phyloP scores from a whole-genome alignment of 768 basidiomycete genomes.

The Termitomyces sp. region DNA sequence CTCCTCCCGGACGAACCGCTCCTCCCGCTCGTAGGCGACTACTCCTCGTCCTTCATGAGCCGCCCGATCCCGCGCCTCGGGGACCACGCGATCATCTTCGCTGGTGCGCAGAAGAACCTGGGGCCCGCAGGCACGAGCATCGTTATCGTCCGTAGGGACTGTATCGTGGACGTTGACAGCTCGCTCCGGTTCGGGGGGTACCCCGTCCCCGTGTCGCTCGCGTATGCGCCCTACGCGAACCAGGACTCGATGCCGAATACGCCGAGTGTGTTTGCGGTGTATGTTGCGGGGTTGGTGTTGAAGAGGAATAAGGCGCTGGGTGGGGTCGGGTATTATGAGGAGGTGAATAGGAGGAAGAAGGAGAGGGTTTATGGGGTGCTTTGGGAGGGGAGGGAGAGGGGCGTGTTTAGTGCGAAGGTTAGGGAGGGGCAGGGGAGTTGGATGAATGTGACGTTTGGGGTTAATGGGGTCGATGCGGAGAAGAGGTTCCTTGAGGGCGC shows the following conservation, averaged over 20 bases:
- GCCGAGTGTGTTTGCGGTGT: conserved; percentile 88
- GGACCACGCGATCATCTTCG: conserved; percentile 92
- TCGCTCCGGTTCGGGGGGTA: conserved; percentile 70
- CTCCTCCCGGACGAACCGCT: conserved; percentile 55
- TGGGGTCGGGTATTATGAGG: conserved; percentile 64
- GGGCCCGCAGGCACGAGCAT: conserved; percentile 93
- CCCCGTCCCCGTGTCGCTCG: conserved; percentile 74
- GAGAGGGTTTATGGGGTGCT: conserved; percentile 74
- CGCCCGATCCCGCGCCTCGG: conserved; percentile 85
- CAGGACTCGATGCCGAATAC: conserved; percentile 86
- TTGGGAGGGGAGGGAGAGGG: conserved; percentile 66
- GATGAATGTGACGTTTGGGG: conserved; percentile 94
- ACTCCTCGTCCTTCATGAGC: conserved; percentile 96
- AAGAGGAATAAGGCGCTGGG: conserved; percentile 64
- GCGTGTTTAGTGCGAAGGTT: conserved; percentile 72
- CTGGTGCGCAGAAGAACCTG: conserved; percentile 97
- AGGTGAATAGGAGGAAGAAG: conserved; percentile 69
- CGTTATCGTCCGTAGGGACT: conserved; percentile 92
- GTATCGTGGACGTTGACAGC: conserved; percentile 86
- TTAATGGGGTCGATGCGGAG: conserved; percentile 71
- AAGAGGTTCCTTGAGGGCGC: conserved; percentile 80
- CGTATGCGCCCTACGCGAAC: conserved; percentile 83
- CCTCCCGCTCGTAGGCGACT: conserved; percentile 88
- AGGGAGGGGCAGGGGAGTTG: conserved; percentile 76
- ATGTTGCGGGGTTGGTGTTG: conserved; percentile 86